Evolutionary conservation across 2,329 filamentous ascomycete species (phyloP), one percentile per base, ranked within the genome.

Genomic region (Arthroderma sp.): DNA sequence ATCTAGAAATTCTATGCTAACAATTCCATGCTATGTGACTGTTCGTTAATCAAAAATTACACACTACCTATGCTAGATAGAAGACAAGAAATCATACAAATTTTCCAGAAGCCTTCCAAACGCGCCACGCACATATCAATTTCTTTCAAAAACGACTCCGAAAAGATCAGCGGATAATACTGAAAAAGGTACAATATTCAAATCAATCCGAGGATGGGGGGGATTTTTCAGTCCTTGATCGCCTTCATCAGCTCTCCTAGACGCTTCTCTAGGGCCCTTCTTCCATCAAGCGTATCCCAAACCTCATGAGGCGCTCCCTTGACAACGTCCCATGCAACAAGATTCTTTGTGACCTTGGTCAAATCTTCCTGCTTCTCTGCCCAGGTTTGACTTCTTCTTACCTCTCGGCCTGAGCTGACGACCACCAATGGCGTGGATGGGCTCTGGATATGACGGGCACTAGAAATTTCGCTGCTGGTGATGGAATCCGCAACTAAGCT

Each of bases 291-390:
- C 2, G 85, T 88, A 64, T 75, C 75, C 93, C 93, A 98, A 0
- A 97, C 85, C 68, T 91, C 81, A 69, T 95, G 88, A 4, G 90
- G 87, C 2, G 91, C 90, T 61, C 85, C 81, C 58, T 87, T 82
- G 9, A 96, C 88, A 55, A 95, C 81, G 70, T 95, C 89, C 91
- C 91, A 98, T 39, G 80, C 77, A 58, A 87, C 71, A 55, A 97
- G 74, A 52, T 90, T 89, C 55, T 85, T 79, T 0, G 91, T 96
- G 63, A 97, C 76, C 59, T 80, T 82, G 6, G 85, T 90, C 60
- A 96, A 73, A 66, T 95, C 91, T 64, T 87, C 79, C 75, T 98
- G 93, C 70, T 89, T 90, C 62, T 80, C 75, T 68, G 87, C 85
- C 93, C 93, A 98, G 57, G 81, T 78, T 51, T 76, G 74, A 68